Conservation (phyloP, 345 rosid species). For the Acer yangbiense region DNA sequence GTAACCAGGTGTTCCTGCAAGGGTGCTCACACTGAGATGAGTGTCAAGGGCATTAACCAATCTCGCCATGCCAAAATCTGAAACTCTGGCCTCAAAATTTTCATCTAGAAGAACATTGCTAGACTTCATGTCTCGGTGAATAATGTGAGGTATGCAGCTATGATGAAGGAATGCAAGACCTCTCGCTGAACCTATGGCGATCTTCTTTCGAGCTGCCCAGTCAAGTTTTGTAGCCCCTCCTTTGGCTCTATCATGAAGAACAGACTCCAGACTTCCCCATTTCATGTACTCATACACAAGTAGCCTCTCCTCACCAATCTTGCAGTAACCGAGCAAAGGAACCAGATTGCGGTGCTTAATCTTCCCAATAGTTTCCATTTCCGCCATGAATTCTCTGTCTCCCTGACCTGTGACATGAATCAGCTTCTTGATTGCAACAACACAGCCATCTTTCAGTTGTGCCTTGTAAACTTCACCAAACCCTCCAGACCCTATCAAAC, state of each 20-base stretch:
- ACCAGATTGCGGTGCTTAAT: slow-evolving; percentile 96
- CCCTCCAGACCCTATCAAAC: slow-evolving; percentile 90
- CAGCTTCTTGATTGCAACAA: slow-evolving; percentile 92
- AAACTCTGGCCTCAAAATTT: slow-evolving; percentile 88
- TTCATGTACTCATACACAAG: slow-evolving; percentile 98
- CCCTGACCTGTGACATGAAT: slow-evolving; percentile 91
- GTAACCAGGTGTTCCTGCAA: slow-evolving; percentile 98
- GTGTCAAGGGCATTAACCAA: slow-evolving; percentile 90
- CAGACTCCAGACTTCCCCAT: slow-evolving; percentile 94
- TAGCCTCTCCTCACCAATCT: slow-evolving; percentile 94
- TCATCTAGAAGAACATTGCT: slow-evolving; percentile 94
- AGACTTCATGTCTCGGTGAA: slow-evolving; percentile 97
- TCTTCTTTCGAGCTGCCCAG: slow-evolving; percentile 86
- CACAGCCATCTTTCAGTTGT: slow-evolving; percentile 64
- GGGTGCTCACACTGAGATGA: slow-evolving; percentile 95
- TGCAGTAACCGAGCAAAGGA: slow-evolving; percentile 90
- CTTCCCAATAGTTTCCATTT: slow-evolving; percentile 98
- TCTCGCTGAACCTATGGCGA: slow-evolving; percentile 90
- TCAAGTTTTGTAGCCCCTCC: slow-evolving; percentile 59
- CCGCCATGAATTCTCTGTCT: slow-evolving; percentile 98
- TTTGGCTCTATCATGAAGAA: slow-evolving; percentile 71
- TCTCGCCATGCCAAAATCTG: slow-evolving; percentile 98
- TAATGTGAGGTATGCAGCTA: slow-evolving; percentile 97
- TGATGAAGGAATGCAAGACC: slow-evolving; percentile 98
- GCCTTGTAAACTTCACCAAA: slow-evolving; percentile 99